Percentiles rank a stretch among this genome's conserved stretches.
These are phyloP conservation scores for Ceratocystis harringtonii DNA, from an alignment of 2,329 filamentous ascomycete genomes.

Conservation along the genomic window DNA sequence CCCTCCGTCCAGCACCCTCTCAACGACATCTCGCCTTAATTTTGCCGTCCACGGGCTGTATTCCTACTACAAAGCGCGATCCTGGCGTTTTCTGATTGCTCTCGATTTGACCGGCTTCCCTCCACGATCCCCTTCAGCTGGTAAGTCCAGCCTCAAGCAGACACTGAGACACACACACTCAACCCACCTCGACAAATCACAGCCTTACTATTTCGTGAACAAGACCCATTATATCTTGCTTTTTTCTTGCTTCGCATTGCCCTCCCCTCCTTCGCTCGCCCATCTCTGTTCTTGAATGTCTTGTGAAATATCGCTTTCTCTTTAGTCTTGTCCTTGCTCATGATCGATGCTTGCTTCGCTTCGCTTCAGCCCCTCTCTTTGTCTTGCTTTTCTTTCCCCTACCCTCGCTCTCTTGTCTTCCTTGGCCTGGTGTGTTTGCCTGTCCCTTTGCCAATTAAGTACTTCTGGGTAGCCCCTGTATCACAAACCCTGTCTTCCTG, in stretches of 20 bases:
- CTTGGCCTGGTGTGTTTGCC: neutral
- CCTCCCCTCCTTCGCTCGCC: neutral
- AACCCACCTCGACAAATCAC: too few relatives aligned
- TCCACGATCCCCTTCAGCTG: neutral
- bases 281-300: neutral
- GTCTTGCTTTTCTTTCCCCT: neutral
- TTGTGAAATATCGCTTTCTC: neutral
- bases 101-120: too few relatives aligned
- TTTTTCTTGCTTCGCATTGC: neutral
- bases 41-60: neutral
- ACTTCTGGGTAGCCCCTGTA: neutral
- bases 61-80: too few relatives aligned
- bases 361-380: constrained; percentile 1
- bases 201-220: neutral
- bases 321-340: neutral
- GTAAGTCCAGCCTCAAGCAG: neutral
- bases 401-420: neutral
- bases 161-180: neutral
- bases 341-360: neutral
- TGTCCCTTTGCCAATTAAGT: too few relatives aligned
- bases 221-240: neutral
- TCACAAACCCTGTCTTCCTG: neutral
- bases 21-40: neutral
- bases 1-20: too few relatives aligned
- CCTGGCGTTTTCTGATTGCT: too few relatives aligned